phyloP scores from a whole-genome alignment of 352 stramenopile genomes.

The Globisporangium apiculatum region DNA sequence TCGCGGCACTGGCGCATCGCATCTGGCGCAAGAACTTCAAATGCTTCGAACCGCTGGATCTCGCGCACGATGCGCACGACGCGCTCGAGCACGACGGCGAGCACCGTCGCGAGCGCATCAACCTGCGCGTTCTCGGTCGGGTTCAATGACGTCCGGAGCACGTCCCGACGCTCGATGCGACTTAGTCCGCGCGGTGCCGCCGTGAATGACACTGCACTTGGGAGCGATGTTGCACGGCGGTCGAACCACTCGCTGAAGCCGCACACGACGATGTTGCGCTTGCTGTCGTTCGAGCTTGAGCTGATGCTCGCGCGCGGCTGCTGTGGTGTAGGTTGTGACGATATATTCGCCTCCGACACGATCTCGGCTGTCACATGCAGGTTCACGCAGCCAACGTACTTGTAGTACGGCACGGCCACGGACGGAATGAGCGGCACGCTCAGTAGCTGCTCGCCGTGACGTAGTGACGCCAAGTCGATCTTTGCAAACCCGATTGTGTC shows the following conservation, averaged over 20 bases:
- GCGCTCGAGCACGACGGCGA: slow-evolving; percentile 48
- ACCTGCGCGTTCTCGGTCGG: slow-evolving; percentile 57
- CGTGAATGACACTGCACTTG: slow-evolving; percentile 3
- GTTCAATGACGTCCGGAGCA: slow-evolving; percentile 41
- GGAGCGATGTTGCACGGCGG: slow-evolving; percentile 11
- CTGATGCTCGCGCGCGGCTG: not conserved
- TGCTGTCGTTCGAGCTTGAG: not conserved
- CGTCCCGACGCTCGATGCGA: slow-evolving; percentile 36
- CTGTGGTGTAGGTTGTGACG: not conserved
- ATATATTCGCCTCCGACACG: too few relatives aligned
- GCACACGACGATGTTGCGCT: slow-evolving; percentile 3
- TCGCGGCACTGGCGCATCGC: slow-evolving; percentile 46
- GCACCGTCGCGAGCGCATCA: slow-evolving; percentile 43
- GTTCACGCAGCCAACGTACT: slow-evolving; percentile 38
- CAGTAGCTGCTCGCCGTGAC: slow-evolving; percentile 29
- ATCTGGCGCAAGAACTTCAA: slow-evolving; percentile 35
- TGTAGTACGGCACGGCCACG: slow-evolving; percentile 38
- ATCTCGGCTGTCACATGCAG: slow-evolving; percentile 19
- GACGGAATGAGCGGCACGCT: slow-evolving; percentile 33
- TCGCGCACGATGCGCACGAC: slow-evolving; percentile 43
- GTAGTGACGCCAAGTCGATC: slow-evolving; percentile 37
- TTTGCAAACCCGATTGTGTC: slow-evolving; percentile 34
- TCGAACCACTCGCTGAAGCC: slow-evolving; percentile 33
- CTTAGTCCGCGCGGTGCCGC: slow-evolving; percentile 15
- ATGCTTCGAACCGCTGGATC: slow-evolving; percentile 55